Evolutionary conservation across 179 eudicot genomes (phyloP).

Genomic region (Spinacia oleracea): DNA sequence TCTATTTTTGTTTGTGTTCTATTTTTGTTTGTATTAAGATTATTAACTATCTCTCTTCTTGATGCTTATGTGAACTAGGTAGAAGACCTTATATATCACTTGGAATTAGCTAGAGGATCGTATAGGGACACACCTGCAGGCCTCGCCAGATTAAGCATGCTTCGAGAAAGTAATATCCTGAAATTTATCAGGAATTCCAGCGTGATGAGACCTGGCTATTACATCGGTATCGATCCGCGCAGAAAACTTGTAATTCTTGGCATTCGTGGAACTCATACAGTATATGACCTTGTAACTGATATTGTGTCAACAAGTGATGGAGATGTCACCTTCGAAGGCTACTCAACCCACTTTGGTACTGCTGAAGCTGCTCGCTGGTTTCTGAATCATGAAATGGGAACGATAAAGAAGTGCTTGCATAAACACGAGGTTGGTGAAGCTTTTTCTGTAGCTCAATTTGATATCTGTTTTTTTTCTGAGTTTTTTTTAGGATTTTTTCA

Average conservation of each 20-base stretch:
- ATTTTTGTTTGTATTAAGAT: neutral
- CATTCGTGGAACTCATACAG: conserved; percentile 93
- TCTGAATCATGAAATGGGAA: conserved; percentile 75
- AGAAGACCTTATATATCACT: conserved; percentile 82
- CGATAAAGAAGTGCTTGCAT: conserved; percentile 67
- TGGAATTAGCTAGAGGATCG: conserved; percentile 81
- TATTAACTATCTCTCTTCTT: neutral
- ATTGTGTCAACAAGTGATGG: conserved; percentile 77
- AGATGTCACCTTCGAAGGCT: conserved; percentile 80
- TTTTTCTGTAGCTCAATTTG: neutral
- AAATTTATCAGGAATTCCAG: conserved; percentile 81
- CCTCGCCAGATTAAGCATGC: conserved; percentile 89
- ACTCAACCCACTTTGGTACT: conserved; percentile 87
- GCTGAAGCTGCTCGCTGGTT: conserved; percentile 99
- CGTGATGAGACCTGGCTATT: conserved; percentile 90
- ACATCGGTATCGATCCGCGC: conserved; percentile 78
- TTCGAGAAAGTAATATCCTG: conserved; percentile 72
- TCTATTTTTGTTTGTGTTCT: too few relatives aligned
- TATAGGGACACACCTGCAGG: conserved; percentile 64
- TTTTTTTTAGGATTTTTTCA: neutral
- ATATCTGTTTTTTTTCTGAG: neutral
- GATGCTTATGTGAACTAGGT: conserved; percentile 44
- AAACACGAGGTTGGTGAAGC: conserved; percentile 65
- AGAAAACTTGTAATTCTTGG: conserved; percentile 90
- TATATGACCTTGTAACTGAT: conserved; percentile 87